Evolutionary conservation across 2,329 filamentous ascomycete genomes (phyloP).

Genomic region (Decorospora gaudefroyi): DNA sequence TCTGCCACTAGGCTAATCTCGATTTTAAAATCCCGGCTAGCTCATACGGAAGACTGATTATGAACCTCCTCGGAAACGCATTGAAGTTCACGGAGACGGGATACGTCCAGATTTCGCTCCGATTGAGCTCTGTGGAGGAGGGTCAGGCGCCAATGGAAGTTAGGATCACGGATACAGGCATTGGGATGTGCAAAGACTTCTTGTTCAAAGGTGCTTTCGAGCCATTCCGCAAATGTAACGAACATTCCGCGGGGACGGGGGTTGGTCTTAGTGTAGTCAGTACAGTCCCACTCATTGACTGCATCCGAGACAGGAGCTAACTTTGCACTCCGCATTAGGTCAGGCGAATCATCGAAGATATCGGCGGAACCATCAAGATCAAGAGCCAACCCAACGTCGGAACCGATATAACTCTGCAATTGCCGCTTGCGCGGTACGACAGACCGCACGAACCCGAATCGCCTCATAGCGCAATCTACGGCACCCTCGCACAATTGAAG

Average conservation of each 20-base stretch:
- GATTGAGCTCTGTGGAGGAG: background rate
- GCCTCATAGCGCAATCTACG: conserved; percentile 4
- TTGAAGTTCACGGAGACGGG: conserved; percentile 39
- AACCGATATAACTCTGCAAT: conserved; percentile 10
- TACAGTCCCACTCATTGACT: too few relatives aligned
- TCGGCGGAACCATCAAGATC: conserved; percentile 27
- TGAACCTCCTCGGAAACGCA: conserved; percentile 40
- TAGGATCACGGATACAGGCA: conserved; percentile 32
- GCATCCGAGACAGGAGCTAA: too few relatives aligned
- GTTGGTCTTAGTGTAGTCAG: conserved; percentile 32
- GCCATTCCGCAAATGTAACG: conserved; percentile 39
- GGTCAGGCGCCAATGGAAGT: conserved; percentile 33
- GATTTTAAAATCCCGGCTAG: conserved; percentile 44
- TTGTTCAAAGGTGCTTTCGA: conserved; percentile 30
- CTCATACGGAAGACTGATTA: conserved; percentile 34
- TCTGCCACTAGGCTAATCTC: conserved; percentile 47
- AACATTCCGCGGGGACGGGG: conserved; percentile 26
- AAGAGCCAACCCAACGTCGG: conserved; percentile 11
- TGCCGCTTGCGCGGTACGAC: conserved; percentile 4
- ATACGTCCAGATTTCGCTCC: conserved; percentile 28
- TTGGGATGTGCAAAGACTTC: conserved; percentile 34
- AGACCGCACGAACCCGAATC: background rate
- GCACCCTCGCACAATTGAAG: conserved; percentile 11
- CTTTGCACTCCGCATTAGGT: too few relatives aligned
- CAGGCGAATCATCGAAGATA: conserved; percentile 23